Evolutionary conservation across 306 rosid genomes (phyloP).

Genomic region (Inga laurina): DNA sequence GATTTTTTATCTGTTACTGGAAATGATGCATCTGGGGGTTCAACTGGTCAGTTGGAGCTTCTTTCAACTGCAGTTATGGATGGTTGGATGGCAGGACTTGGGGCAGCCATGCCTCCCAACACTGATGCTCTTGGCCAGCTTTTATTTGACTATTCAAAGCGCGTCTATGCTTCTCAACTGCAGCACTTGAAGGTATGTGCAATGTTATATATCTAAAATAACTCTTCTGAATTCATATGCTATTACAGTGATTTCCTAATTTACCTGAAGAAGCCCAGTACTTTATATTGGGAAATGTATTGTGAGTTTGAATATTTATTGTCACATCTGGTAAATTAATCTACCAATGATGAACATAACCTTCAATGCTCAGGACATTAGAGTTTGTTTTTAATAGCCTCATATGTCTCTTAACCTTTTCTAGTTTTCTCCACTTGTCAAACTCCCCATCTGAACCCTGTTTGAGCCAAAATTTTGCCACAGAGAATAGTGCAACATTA

Average conservation of each 20-base stretch:
- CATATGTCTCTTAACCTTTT: not conserved
- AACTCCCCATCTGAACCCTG: constrained; percentile 1
- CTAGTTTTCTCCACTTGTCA: not conserved
- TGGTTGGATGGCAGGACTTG: constrained; percentile 99
- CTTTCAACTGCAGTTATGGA: constrained; percentile 99
- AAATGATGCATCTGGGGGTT: constrained; percentile 73
- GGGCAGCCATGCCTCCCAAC: constrained; percentile 91
- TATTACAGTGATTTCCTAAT: constrained; percentile 9
- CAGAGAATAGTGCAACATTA: not conserved
- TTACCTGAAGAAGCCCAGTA: constrained; percentile 4
- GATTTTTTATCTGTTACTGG: constrained; percentile 80
- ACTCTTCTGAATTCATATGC: constrained; percentile 21
- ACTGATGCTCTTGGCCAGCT: constrained; percentile 99
- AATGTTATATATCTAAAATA: constrained; percentile 24
- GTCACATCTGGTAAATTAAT: not conserved
- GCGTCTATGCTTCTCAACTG: constrained; percentile 88
- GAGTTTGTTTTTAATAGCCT: not conserved
- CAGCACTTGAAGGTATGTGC: constrained; percentile 88
- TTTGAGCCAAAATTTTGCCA: not conserved
- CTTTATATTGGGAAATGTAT: not conserved
- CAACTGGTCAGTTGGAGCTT: constrained; percentile 98
- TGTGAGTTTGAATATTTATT: constrained; percentile 8
- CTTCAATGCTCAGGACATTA: not conserved
- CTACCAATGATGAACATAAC: constrained; percentile 2
- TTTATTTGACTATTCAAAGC: constrained; percentile 83